These are phyloP conservation scores for Vigna mungo DNA, from an alignment of 306 rosid species.

Conservation along the genomic window DNA sequence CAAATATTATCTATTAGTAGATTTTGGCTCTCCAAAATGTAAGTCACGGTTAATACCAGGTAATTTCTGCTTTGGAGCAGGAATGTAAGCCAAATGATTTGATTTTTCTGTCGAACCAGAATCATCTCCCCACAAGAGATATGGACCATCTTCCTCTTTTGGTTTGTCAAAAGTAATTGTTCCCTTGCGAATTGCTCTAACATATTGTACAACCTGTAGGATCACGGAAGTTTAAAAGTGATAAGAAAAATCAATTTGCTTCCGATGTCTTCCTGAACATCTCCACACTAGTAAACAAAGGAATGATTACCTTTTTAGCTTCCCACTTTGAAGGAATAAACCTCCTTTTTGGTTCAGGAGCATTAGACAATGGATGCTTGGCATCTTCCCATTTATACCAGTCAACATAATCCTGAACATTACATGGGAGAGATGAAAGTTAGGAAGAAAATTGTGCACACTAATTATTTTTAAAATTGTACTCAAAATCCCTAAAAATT, in stretches of 20 bases:
- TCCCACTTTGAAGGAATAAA: slow-evolving; percentile 97
- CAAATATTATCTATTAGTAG: neutral
- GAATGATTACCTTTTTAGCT: slow-evolving; percentile 66
- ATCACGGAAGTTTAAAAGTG: slow-evolving; percentile 36
- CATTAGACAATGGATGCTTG: slow-evolving; percentile 85
- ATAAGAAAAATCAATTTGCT: slow-evolving; percentile 32
- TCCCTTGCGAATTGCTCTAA: slow-evolving; percentile 87
- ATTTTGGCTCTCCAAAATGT: slow-evolving; percentile 33
- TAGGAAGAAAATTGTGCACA: slow-evolving; percentile 16
- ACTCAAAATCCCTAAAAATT: slow-evolving; percentile 14
- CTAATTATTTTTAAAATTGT: slow-evolving; percentile 16
- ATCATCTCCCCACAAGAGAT: slow-evolving; percentile 90
- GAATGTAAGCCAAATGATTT: slow-evolving; percentile 80
- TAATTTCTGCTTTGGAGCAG: slow-evolving; percentile 87
- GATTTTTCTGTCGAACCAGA: slow-evolving; percentile 69
- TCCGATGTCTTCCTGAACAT: slow-evolving; percentile 9
- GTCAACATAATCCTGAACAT: slow-evolving; percentile 76
- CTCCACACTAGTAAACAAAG: slow-evolving; percentile 21
- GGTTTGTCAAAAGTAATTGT: slow-evolving; percentile 75
- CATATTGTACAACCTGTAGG: slow-evolving; percentile 75
- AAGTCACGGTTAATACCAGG: slow-evolving; percentile 65
- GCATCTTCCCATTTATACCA: slow-evolving; percentile 95
- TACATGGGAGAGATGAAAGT: slow-evolving; percentile 26
- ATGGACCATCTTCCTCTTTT: slow-evolving; percentile 71
- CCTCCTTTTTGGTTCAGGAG: slow-evolving; percentile 97